Conservation (phyloP, 2,329 filamentous ascomycete genomes). For the Cladosporium sp. region DNA sequence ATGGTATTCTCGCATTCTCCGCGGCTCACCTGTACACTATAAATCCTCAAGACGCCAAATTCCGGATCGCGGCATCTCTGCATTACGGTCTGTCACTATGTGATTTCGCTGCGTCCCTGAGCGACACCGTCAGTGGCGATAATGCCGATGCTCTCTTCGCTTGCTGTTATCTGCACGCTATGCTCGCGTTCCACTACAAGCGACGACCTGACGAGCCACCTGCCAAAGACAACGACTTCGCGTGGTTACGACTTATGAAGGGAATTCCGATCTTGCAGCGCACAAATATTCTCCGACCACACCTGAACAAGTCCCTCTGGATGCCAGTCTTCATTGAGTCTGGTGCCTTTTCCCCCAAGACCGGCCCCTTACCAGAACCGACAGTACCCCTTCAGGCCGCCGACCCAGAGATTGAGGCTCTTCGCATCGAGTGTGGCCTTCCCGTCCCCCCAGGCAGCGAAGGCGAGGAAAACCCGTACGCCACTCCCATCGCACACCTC, state of each 20-base stretch:
- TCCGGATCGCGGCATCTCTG: conserved; percentile 13
- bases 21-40: conserved; percentile 83
- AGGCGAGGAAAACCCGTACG: conserved; percentile 4
- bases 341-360: conserved; percentile 4
- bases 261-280: conserved; percentile 11
- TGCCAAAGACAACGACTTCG: conserved; percentile 4
- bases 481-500: conserved; percentile 6
- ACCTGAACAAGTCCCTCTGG: conserved; percentile 7
- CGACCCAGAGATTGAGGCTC: conserved; percentile 1
- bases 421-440: background rate
- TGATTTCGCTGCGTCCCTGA: conserved; percentile 14
- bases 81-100: conserved; percentile 18
- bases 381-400: background rate
- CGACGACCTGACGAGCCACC: background rate
- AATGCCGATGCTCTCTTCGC: conserved; percentile 16
- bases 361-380: conserved; percentile 1
- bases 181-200: conserved; percentile 9
- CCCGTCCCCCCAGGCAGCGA: background rate
- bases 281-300: conserved; percentile 6
- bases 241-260: conserved; percentile 8
- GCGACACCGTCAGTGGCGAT: conserved; percentile 11
- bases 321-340: conserved; percentile 10
- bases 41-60: conserved; percentile 56
- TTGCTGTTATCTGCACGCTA: conserved; percentile 10
- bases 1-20: conserved; percentile 81